A percentile compares a stretch with the other conserved stretches of the same genome.
Evolutionary conservation across 192 early-diverging fungal genomes (phyloP).

Genomic region (Cetraspora pellucida): DNA sequence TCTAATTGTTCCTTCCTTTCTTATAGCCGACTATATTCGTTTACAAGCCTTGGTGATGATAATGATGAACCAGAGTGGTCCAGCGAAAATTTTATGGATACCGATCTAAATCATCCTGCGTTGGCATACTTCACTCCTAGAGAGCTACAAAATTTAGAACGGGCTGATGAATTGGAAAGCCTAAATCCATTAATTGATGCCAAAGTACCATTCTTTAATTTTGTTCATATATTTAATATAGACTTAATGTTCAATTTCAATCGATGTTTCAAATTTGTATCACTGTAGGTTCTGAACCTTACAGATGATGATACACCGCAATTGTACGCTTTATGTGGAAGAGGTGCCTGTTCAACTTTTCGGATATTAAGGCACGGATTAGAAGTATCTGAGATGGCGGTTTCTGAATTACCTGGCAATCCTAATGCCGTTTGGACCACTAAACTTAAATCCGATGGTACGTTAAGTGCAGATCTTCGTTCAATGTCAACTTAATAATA

Average conservation of each 20-base stretch:
- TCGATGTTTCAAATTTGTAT: neutral
- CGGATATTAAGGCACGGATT: conserved; percentile 90
- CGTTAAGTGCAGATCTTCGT: conserved; percentile 4
- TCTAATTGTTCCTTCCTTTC: conserved; percentile 22
- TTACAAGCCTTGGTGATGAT: conserved; percentile 92
- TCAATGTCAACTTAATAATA: neutral
- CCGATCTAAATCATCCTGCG: conserved; percentile 52
- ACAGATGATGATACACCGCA: conserved; percentile 92
- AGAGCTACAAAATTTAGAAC: conserved; percentile 77
- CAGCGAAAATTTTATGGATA: conserved; percentile 66
- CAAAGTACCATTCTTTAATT: conserved; percentile 47
- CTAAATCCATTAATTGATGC: conserved; percentile 80
- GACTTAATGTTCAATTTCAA: no score
- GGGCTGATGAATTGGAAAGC: conserved; percentile 92
- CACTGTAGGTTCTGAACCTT: conserved; percentile 71
- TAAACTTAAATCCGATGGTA: conserved; percentile 46
- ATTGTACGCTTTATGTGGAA: conserved; percentile 88
- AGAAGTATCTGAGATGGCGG: conserved; percentile 90
- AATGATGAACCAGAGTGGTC: conserved; percentile 80
- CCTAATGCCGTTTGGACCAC: conserved; percentile 91
- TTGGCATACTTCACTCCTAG: conserved; percentile 70
- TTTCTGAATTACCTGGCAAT: conserved; percentile 89
- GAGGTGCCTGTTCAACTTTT: conserved; percentile 78
- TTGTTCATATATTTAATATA: neutral
- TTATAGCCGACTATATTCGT: conserved; percentile 81